Evolutionary conservation across 257 asterid species (phyloP).

Genomic region (Fraxinus pennsylvanica): DNA sequence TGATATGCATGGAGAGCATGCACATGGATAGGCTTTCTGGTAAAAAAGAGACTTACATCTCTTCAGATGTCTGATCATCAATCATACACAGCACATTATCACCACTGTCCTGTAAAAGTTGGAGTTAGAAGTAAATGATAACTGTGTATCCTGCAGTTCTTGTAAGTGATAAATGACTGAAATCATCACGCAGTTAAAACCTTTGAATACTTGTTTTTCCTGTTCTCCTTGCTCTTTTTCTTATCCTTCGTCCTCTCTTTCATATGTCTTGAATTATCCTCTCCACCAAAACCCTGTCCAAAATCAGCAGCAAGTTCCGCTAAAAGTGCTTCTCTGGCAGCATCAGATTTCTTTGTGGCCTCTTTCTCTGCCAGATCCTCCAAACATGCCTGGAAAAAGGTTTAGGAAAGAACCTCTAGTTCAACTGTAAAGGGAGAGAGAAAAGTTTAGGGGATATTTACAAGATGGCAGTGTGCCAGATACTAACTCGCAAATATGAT

Average conservation of each 20-base stretch:
- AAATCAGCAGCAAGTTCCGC: constrained; percentile 78
- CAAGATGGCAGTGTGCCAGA: constrained; percentile 22
- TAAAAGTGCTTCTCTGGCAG: constrained; percentile 87
- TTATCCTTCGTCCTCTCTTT: constrained; percentile 73
- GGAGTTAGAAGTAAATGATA: constrained; percentile 22
- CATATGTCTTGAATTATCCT: constrained; percentile 50
- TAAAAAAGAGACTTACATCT: constrained; percentile 51
- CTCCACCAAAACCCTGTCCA: too few relatives aligned
- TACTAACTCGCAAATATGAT: constrained; percentile 65
- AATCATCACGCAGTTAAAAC: constrained; percentile 37
- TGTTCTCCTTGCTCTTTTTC: constrained; percentile 68
- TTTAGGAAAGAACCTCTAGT: constrained; percentile 18
- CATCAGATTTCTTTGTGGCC: constrained; percentile 95
- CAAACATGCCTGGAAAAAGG: constrained; percentile 59
- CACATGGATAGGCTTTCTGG: constrained; percentile 10
- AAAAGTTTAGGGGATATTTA: constrained; percentile 6
- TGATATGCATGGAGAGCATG: constrained; percentile 22
- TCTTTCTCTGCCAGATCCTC: constrained; percentile 92
- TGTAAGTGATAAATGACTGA: constrained; percentile 3
- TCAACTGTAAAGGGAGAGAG: background rate
- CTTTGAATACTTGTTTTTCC: constrained; percentile 79
- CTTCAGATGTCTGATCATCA: constrained; percentile 54
- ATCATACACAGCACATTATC: constrained; percentile 43
- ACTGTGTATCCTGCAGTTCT: constrained; percentile 21
- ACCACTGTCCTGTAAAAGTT: constrained; percentile 49